Evolutionary conservation across 2,329 filamentous ascomycete genomes (phyloP), one percentile per base, ranked within the genome.

Genomic region (Calycina marina): DNA sequence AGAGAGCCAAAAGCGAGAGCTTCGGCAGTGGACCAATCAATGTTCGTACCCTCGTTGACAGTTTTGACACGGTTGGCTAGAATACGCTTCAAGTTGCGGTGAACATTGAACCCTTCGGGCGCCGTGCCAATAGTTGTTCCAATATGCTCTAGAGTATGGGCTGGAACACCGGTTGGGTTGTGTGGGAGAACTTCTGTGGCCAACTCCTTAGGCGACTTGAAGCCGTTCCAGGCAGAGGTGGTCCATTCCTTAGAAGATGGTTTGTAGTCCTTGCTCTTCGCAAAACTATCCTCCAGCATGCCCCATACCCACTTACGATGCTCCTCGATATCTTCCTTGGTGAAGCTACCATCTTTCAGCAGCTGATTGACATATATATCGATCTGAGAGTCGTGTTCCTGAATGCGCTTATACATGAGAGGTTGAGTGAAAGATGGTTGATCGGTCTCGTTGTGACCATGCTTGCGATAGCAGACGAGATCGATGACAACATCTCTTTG

Each of bases 291-390:
- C 53, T 93, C 88, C 36, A 98, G 69, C 86, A 96, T 96, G 40
- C 82, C 82, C 90, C 88, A 98, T 38, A 96, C 90, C 90, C 90
- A 98, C 58, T 92, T 82, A 70, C 93, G 93, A 69, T 98, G 90
- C 67, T 98, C 90, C 37, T 98, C 88, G 39, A 98, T 79, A 54
- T 98, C 90, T 50, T 90, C 86, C 63, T 93, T 88, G 46, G 83
- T 93, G 63, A 98, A 98, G 33, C 82, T 93, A 48, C 86, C 84
- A 52, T 94, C 86, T 41, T 84, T 68, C 26, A 94, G 67, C 33
- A 98, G 76, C 67, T 93, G 82, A 52, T 93, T 72, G 46, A 90
- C 72, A 56, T 98, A 98, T 51, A 83, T 82, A 54, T 93, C 79
- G 38, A 98, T 76, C 55, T 90, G 82, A 28, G 79, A 74, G 43